phyloP scores from a whole-genome alignment of 805 yeast species.

The Candida parachauliodes region DNA sequence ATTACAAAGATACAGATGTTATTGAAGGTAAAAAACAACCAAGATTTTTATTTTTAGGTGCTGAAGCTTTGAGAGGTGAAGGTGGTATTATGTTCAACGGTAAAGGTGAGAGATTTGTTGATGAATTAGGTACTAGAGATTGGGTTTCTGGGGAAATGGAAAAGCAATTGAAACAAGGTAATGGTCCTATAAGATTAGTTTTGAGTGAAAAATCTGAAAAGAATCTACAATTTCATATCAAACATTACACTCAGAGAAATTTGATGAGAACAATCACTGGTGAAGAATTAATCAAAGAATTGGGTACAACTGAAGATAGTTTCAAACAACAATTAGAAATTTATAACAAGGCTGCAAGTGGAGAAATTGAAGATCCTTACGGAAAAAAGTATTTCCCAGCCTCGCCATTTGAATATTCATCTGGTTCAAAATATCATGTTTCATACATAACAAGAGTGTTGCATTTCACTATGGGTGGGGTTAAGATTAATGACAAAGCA shows the following conservation, averaged over 20 bases:
- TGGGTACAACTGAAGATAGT: slow-evolving; percentile 25
- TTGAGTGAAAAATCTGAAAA: slow-evolving; percentile 45
- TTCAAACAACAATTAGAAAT: slow-evolving; percentile 31
- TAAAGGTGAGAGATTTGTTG: slow-evolving; percentile 54
- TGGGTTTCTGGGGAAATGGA: slow-evolving; percentile 57
- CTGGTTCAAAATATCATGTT: slow-evolving; percentile 42
- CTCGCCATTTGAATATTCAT: slow-evolving; percentile 36
- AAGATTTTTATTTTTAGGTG: slow-evolving; percentile 56
- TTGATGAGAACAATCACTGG: slow-evolving; percentile 49
- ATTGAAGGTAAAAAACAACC: slow-evolving; percentile 37
- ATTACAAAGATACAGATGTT: slow-evolving; percentile 42
- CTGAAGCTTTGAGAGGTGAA: slow-evolving; percentile 64
- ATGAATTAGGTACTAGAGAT: slow-evolving; percentile 60
- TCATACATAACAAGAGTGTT: slow-evolving; percentile 56
- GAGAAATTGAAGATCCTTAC: slow-evolving; percentile 38
- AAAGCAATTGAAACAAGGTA: slow-evolving; percentile 34
- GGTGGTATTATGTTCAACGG: slow-evolving; percentile 57
- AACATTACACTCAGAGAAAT: slow-evolving; percentile 54
- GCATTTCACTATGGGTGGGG: slow-evolving; percentile 75
- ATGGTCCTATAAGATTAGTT: slow-evolving; percentile 48
- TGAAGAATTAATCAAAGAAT: slow-evolving; percentile 38
- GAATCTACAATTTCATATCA: slow-evolving; percentile 47
- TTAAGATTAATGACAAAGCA: slow-evolving; percentile 48
- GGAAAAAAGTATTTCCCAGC: slow-evolving; percentile 50
- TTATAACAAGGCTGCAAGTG: slow-evolving; percentile 42